Percentiles rank a stretch among this genome's conserved stretches.
phyloP scores from a whole-genome alignment of 192 early-diverging fungal genomes.

The Phlyctochytrium arcticum region DNA sequence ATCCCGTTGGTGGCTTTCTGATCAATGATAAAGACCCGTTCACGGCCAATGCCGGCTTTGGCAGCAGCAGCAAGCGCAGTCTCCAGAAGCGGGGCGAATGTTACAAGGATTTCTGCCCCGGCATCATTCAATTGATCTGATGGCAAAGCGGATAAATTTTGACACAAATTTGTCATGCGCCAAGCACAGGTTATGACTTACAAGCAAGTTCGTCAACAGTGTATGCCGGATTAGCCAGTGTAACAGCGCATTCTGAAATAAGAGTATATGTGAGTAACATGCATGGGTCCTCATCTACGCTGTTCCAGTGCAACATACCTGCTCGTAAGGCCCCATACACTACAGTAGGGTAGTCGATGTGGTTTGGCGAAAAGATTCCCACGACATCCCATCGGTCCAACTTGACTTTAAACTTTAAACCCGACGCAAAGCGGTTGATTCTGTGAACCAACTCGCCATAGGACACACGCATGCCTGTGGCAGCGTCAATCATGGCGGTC shows the following conservation, averaged over 20 bases:
- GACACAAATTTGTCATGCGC: too few relatives aligned
- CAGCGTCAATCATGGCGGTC: slow-evolving; percentile 51
- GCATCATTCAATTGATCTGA: slow-evolving; percentile 66
- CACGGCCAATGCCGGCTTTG: slow-evolving; percentile 32
- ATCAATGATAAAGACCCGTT: neutral
- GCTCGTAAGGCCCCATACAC: slow-evolving; percentile 60
- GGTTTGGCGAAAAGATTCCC: slow-evolving; percentile 69
- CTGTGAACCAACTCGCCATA: slow-evolving; percentile 39
- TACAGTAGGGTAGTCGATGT: slow-evolving; percentile 57
- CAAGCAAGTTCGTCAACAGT: slow-evolving; percentile 69
- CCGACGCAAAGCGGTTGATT: slow-evolving; percentile 47
- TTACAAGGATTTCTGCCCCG: slow-evolving; percentile 63
- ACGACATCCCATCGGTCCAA: slow-evolving; percentile 68
- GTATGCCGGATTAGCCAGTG: slow-evolving; percentile 81
- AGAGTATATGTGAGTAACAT: neutral
- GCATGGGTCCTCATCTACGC: too few relatives aligned
- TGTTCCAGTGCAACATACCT: too few relatives aligned
- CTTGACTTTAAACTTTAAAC: slow-evolving; percentile 46
- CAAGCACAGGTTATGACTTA: neutral
- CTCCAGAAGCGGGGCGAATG: slow-evolving; percentile 19
- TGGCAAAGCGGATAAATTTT: neutral
- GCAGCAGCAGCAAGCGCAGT: slow-evolving; percentile 28
- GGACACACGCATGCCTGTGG: slow-evolving; percentile 39
- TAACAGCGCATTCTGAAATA: slow-evolving; percentile 44
- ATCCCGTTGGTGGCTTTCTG: slow-evolving; percentile 6